Conservation (phyloP, 345 rosid genomes). For the Populus nigra region DNA sequence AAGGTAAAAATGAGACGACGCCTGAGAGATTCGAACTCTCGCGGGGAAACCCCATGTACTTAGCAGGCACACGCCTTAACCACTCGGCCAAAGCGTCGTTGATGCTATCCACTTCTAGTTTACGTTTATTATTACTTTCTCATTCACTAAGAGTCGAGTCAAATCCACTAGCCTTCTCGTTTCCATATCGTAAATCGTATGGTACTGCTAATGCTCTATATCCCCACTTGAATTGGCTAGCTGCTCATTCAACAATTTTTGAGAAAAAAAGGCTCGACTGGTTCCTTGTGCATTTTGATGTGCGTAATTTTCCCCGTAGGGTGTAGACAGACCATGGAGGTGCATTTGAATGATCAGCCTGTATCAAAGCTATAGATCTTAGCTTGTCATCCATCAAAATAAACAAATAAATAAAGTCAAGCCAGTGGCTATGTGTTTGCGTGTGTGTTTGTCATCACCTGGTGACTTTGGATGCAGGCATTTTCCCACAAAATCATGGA, state of each 20-base stretch:
- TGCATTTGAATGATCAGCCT: not conserved
- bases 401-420: too few species aligned
- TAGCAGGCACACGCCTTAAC: constrained; percentile 91
- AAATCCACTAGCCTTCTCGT: not conserved
- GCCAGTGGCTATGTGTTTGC: too few species aligned
- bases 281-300: not conserved
- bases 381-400: too few species aligned
- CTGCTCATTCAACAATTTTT: not conserved
- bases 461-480: too few species aligned
- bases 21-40: constrained; percentile 79
- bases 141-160: too few species aligned
- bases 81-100: constrained; percentile 79
- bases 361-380: too few species aligned
- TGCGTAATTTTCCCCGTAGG: not conserved
- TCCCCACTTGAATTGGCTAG: not conserved
- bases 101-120: too few species aligned
- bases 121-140: too few species aligned
- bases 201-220: not conserved
- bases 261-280: not conserved
- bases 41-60: constrained; percentile 80
- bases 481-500: not conserved
- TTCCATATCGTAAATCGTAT: not conserved
- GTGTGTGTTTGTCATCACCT: too few species aligned
- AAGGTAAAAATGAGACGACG: constrained; percentile 23
- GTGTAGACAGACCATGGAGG: not conserved